Percentiles rank a stretch among this genome's conserved stretches.
Conservation (phyloP, 2,329 filamentous ascomycete genomes). For the Parafenestella ontariensis region DNA sequence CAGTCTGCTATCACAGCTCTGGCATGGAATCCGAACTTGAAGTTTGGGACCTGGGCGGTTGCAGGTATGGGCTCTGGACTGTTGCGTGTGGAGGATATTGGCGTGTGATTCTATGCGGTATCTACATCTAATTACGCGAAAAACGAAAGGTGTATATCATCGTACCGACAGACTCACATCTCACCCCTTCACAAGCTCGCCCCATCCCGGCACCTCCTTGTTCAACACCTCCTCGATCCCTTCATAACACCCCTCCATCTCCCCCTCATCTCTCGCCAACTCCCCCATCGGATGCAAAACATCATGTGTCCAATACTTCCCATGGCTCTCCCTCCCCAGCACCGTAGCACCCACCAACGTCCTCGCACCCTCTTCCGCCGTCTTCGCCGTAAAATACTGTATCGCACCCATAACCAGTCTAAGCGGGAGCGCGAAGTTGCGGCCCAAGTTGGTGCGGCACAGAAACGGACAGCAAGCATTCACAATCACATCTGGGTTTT, state of each 20-base stretch:
- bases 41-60: slow-evolving; percentile 58
- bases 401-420: not conserved
- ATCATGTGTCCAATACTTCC: slow-evolving; percentile 13
- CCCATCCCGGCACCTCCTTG: not conserved
- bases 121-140: no score
- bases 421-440: not conserved
- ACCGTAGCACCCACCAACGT: slow-evolving; percentile 11
- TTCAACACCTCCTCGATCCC: not conserved
- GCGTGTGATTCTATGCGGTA: slow-evolving; percentile 31
- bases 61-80: slow-evolving; percentile 58
- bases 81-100: slow-evolving; percentile 58
- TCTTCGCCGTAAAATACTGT: slow-evolving; percentile 7
- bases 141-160: no score
- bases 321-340: slow-evolving; percentile 9
- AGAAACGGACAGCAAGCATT: slow-evolving; percentile 13
- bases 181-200: not conserved
- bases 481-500: slow-evolving; percentile 4
- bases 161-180: not conserved
- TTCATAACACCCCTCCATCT: not conserved
- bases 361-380: slow-evolving; percentile 9
- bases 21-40: slow-evolving; percentile 60
- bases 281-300: slow-evolving; percentile 8
- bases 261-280: not conserved
- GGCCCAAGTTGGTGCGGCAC: slow-evolving; percentile 6
- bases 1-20: slow-evolving; percentile 53